phyloP scores from a whole-genome alignment of 164 flowering plant genomes.

The Santalum album region DNA sequence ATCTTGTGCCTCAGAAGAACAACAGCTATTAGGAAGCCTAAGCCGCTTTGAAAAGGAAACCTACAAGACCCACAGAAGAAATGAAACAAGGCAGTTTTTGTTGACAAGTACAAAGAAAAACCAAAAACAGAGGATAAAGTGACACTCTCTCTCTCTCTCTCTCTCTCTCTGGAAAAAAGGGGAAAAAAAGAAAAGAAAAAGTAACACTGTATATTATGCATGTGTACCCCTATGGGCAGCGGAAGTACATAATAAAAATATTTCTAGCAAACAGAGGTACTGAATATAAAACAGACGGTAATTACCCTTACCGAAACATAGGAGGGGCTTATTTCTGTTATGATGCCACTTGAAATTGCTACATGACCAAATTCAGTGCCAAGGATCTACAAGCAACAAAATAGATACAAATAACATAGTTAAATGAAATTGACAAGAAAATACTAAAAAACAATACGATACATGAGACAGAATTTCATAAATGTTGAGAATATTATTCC shows the following conservation, averaged over 20 bases:
- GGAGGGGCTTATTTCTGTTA: conserved; percentile 52
- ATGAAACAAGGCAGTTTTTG: neutral
- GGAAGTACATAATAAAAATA: neutral
- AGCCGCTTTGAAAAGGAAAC: conserved; percentile 71
- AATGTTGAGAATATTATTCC: no score
- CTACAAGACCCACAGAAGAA: conserved; percentile 19
- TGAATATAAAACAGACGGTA: no score
- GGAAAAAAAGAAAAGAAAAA: no score
- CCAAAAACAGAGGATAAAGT: no score
- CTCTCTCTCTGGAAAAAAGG: no score
- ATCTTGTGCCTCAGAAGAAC: conserved; percentile 30
- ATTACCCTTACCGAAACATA: conserved; percentile 73
- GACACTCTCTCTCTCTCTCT: no score
- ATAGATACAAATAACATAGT: no score
- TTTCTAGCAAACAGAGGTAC: neutral
- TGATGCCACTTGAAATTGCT: conserved; percentile 63
- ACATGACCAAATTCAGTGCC: conserved; percentile 48
- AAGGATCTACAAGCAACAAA: conserved; percentile 42
- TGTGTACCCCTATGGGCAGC: no score
- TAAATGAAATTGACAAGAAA: no score
- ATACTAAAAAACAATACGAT: neutral
- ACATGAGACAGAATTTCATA: no score
- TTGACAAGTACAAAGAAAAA: neutral
- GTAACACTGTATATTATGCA: no score
- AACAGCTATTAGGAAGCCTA: conserved; percentile 60